Evolutionary conservation across 2,329 filamentous ascomycete species (phyloP).

Genomic region (Dryadomyces sulphureus): DNA sequence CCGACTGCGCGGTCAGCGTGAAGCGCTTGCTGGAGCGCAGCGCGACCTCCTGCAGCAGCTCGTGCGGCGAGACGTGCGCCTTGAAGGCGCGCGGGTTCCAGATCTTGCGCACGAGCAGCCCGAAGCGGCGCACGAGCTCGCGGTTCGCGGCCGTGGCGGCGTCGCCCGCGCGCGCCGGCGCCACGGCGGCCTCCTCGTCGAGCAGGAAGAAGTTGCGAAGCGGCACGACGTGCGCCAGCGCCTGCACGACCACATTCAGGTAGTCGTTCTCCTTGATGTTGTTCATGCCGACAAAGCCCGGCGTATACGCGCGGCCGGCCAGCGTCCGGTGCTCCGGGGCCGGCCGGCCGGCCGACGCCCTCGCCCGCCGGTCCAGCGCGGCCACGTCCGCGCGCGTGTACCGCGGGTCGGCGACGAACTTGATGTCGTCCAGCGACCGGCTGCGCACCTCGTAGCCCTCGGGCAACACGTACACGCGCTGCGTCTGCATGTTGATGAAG

Average conservation of each 20-base stretch:
- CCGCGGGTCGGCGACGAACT: conserved; percentile 86
- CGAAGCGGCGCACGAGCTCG: conserved; percentile 77
- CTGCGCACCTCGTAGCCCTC: conserved; percentile 95
- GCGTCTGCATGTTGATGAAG: conserved; percentile 92
- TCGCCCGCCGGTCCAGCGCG: conserved; percentile 56
- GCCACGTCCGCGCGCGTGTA: conserved; percentile 70
- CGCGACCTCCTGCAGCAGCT: conserved; percentile 88
- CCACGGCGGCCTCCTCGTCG: conserved; percentile 48
- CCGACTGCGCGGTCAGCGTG: conserved; percentile 77
- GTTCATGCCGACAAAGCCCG: conserved; percentile 97
- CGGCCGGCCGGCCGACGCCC: conserved; percentile 22
- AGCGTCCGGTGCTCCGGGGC: conserved; percentile 38
- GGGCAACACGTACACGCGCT: conserved; percentile 80
- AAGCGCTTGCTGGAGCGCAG: conserved; percentile 85
- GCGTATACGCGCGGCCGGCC: conserved; percentile 70
- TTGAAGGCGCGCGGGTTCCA: conserved; percentile 98
- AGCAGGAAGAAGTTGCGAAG: conserved; percentile 86
- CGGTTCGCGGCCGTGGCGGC: conserved; percentile 28
- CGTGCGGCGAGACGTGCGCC: conserved; percentile 90
- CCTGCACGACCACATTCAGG: conserved; percentile 86
- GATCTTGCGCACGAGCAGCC: conserved; percentile 84
- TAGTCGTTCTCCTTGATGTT: conserved; percentile 99
- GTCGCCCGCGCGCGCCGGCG: background rate
- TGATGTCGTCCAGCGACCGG: conserved; percentile 92
- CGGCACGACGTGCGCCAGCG: conserved; percentile 76